Evolutionary conservation across 306 rosid species (phyloP).

Genomic region (Erythrophleum fordii): DNA sequence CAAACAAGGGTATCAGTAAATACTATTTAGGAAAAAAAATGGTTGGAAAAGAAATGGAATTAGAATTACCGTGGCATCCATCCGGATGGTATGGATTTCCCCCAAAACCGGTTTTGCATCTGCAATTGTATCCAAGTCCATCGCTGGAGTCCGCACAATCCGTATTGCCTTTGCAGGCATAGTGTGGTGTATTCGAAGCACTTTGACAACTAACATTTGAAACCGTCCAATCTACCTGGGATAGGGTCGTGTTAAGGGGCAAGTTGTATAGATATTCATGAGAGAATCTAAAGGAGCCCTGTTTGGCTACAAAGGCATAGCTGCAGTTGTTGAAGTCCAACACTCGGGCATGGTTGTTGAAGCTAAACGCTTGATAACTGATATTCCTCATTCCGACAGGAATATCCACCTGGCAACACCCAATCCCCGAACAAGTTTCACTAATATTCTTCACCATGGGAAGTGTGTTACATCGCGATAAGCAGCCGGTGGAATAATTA

Average conservation of each 20-base stretch:
- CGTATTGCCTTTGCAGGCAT: conserved; percentile 17
- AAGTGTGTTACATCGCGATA: not conserved
- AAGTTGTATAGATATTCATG: not conserved
- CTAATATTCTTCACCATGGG: too few species aligned
- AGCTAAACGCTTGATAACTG: fast-evolving
- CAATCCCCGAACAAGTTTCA: conserved; percentile 21
- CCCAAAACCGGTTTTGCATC: conserved; percentile 37
- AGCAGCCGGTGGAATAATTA: conserved; percentile 9
- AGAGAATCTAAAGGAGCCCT: conserved; percentile 40
- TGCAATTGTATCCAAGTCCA: conserved; percentile 38
- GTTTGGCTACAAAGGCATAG: conserved; percentile 39
- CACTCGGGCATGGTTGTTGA: fast-evolving
- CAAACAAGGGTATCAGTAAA: not conserved
- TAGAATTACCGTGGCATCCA: conserved; percentile 42
- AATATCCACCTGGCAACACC: conserved; percentile 29
- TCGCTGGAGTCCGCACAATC: not conserved
- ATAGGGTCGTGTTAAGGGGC: not conserved
- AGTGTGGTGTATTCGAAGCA: not conserved
- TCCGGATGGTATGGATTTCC: conserved; percentile 46
- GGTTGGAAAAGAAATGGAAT: not conserved
- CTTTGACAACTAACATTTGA: conserved; percentile 13
- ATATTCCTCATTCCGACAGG: not conserved
- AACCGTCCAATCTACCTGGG: conserved; percentile 48
- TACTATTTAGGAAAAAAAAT: not conserved
- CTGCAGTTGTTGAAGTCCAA: conserved; percentile 41